Evolutionary conservation across 257 asterid genomes (phyloP).

Genomic region (Scutellaria baicalensis): DNA sequence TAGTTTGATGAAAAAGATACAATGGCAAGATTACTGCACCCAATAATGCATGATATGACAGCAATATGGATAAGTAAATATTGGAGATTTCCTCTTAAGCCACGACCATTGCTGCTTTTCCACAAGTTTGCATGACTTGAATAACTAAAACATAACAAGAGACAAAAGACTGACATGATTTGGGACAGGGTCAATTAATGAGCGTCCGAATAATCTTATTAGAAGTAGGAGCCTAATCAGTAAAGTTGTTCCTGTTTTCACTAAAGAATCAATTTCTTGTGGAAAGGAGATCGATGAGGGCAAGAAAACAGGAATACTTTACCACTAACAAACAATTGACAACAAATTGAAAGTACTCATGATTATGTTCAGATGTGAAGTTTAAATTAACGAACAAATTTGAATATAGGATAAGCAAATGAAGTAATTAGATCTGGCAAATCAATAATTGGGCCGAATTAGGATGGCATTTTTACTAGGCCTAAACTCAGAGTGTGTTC

Average conservation of each 20-base stretch:
- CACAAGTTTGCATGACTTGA: background rate
- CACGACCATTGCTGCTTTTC: background rate
- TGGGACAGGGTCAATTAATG: too few species aligned
- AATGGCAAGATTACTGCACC: background rate
- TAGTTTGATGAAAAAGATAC: too few species aligned
- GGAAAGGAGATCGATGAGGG: background rate
- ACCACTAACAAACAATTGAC: background rate
- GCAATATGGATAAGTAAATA: background rate
- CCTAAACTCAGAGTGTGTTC: too few species aligned
- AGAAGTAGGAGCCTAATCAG: background rate
- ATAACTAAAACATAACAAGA: background rate
- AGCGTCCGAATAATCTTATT: background rate
- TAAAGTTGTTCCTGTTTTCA: background rate
- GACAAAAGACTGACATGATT: background rate
- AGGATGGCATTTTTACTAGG: too few species aligned
- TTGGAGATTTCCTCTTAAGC: background rate
- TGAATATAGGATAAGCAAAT: background rate
- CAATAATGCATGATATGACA: constrained; percentile 2
- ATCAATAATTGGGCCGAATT: too few species aligned
- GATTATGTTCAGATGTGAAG: background rate
- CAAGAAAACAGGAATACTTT: background rate
- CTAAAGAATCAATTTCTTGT: background rate
- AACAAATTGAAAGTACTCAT: background rate
- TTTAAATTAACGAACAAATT: background rate
- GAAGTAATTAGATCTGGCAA: background rate